Evolutionary conservation across 306 rosid species (phyloP).

Genomic region (Fragaria vesca): DNA sequence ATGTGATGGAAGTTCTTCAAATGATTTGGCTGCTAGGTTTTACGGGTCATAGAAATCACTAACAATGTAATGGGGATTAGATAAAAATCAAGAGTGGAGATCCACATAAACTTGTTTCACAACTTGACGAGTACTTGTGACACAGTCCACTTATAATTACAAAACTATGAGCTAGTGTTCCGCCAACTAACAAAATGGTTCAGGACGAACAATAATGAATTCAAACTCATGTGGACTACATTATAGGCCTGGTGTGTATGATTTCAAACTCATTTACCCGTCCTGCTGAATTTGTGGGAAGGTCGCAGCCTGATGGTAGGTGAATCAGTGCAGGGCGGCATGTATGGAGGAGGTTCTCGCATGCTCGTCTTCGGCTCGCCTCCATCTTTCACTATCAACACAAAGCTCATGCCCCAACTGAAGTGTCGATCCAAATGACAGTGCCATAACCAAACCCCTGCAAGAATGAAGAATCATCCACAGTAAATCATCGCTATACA

Average conservation of each 20-base stretch:
- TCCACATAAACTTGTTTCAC: too few relatives aligned
- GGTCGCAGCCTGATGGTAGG: background rate
- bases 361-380: background rate
- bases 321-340: background rate
- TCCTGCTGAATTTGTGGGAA: background rate
- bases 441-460: constrained; percentile 9
- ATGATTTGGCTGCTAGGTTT: too few relatives aligned
- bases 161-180: too few relatives aligned
- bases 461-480: background rate
- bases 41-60: too few relatives aligned
- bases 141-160: too few relatives aligned
- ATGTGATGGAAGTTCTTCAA: too few relatives aligned
- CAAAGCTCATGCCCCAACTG: background rate
- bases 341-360: background rate
- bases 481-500: background rate
- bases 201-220: too few relatives aligned
- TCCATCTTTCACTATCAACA: background rate
- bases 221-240: background rate
- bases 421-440: constrained; percentile 5
- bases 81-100: too few relatives aligned
- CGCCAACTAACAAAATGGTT: too few relatives aligned
- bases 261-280: background rate
- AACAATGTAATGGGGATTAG: too few relatives aligned
- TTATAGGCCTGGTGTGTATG: background rate
- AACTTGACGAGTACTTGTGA: too few relatives aligned